phyloP scores from a whole-genome alignment of 2,329 filamentous ascomycete species.

The Ceratocystis variospora region DNA sequence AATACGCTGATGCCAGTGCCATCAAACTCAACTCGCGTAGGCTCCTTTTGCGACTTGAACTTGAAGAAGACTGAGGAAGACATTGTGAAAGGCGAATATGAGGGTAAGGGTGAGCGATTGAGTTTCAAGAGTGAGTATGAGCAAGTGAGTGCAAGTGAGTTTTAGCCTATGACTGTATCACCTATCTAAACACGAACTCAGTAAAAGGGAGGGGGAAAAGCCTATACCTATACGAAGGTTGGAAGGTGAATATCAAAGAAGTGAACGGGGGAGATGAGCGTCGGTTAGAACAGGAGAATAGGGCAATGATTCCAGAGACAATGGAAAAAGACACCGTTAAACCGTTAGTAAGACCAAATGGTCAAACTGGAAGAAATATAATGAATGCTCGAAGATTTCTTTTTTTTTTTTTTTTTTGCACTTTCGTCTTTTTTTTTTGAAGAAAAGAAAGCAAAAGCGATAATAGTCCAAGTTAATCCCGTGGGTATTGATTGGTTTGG shows the following conservation, averaged over 20 bases:
- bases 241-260: not conserved
- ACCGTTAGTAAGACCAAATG: conserved; percentile 10
- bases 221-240: not conserved
- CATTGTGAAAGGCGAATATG: conserved; percentile 42
- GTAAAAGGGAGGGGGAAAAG: conserved; percentile 2
- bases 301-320: conserved; percentile 9
- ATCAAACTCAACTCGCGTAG: conserved; percentile 87
- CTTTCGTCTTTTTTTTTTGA: conserved; percentile 1
- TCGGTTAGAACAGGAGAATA: not conserved
- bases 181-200: not conserved
- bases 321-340: conserved; percentile 1
- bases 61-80: conserved; percentile 98
- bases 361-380: conserved; percentile 15
- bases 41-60: conserved; percentile 97
- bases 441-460: not conserved
- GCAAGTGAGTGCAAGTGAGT: not conserved
- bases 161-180: not conserved
- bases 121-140: not conserved
- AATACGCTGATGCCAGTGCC: conserved; percentile 97
- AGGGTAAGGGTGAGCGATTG: not conserved
- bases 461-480: not conserved
- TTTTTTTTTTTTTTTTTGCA: conserved; percentile 14
- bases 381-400: conserved; percentile 12
- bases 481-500: not conserved
- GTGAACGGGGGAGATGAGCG: not conserved